Conservation (phyloP, 2,329 filamentous ascomycete species). For the Pseudogymnoascus sp. region DNA sequence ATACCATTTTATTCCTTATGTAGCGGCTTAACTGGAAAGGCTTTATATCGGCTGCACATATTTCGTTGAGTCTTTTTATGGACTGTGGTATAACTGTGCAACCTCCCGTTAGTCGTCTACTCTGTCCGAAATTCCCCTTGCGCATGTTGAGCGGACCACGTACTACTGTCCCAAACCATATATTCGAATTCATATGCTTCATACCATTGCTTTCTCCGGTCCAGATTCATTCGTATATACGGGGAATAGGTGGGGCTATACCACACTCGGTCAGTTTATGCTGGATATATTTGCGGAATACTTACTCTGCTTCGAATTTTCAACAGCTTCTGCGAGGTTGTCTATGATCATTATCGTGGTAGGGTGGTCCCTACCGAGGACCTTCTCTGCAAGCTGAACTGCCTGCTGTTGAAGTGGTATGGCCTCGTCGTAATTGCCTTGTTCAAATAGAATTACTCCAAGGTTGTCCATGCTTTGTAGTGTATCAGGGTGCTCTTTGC, state of each 20-base stretch:
- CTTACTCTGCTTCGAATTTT: neutral
- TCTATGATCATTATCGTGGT: conserved; percentile 22
- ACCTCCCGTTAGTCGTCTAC: neutral
- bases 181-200: neutral
- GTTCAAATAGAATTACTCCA: neutral
- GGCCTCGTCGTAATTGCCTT: neutral
- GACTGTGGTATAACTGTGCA: neutral
- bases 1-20: neutral
- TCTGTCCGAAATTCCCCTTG: neutral
- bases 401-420: neutral
- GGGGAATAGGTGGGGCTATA: too few relatives aligned
- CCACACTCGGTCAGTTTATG: too few relatives aligned
- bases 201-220: neutral
- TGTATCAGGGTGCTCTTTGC: conserved; percentile 15
- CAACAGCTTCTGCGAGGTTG: conserved; percentile 14
- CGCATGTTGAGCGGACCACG: neutral
- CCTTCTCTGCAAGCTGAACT: conserved; percentile 13
- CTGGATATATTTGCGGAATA: neutral
- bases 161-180: neutral
- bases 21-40: neutral
- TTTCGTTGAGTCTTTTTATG: neutral
- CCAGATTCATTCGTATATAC: too few relatives aligned
- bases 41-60: neutral
- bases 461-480: conserved; percentile 9
- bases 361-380: conserved; percentile 19